phyloP scores from a whole-genome alignment of 345 rosid genomes.

The Cardamine chenopodiifolia region DNA sequence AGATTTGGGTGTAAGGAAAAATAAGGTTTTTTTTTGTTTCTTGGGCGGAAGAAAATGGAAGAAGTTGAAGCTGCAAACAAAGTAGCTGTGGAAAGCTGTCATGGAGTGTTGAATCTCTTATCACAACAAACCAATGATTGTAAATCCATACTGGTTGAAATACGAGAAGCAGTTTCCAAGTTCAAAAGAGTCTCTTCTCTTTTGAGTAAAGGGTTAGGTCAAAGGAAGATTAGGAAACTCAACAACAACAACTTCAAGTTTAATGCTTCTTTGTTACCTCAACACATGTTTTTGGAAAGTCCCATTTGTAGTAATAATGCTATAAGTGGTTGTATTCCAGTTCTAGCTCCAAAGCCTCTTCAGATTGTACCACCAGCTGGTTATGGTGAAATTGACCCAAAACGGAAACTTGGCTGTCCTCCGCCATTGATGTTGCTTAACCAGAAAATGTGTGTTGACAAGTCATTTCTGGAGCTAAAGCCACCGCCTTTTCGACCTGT shows the following conservation, averaged over 20 bases:
- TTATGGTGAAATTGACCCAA: slow-evolving; percentile 34
- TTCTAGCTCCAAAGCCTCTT: slow-evolving; percentile 65
- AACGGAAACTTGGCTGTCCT: slow-evolving; percentile 25
- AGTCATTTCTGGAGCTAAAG: slow-evolving; percentile 50
- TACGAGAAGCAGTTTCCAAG: slow-evolving; percentile 58
- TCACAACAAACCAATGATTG: slow-evolving; percentile 49
- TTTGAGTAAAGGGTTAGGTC: slow-evolving; percentile 48
- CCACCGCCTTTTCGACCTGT: slow-evolving; percentile 46
- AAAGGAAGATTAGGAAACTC: slow-evolving; percentile 53
- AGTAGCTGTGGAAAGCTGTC: slow-evolving; percentile 56
- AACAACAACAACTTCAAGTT: slow-evolving; percentile 40
- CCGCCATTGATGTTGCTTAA: slow-evolving; percentile 28
- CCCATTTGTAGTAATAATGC: slow-evolving; percentile 37
- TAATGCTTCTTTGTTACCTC: slow-evolving; percentile 53
- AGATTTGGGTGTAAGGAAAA: slow-evolving; percentile 12
- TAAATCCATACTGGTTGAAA: slow-evolving; percentile 49
- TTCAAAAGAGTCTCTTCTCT: slow-evolving; percentile 63
- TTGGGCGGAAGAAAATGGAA: slow-evolving; percentile 42
- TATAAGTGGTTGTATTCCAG: slow-evolving; percentile 11
- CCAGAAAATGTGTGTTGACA: slow-evolving; percentile 47
- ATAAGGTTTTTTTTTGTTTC: not conserved
- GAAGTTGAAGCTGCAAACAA: slow-evolving; percentile 60
- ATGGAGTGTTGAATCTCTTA: slow-evolving; percentile 53
- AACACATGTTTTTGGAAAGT: slow-evolving; percentile 56
- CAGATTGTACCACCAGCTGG: slow-evolving; percentile 46